These are phyloP conservation scores for Linnemannia zychae DNA, from an alignment of 192 early-diverging fungal genomes.

Conservation along the genomic window DNA sequence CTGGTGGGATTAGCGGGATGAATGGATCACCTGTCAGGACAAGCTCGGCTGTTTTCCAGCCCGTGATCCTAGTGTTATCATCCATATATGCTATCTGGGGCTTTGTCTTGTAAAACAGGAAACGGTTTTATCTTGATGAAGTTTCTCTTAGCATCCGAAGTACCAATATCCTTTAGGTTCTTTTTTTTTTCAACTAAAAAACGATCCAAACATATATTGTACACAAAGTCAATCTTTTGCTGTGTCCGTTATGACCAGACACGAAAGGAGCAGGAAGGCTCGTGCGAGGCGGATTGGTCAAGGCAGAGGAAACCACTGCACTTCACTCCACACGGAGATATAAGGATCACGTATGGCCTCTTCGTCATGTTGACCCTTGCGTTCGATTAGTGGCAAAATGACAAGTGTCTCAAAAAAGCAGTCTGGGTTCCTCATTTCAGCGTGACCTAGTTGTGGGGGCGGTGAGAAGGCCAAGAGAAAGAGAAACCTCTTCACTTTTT, in stretches of 20 bases:
- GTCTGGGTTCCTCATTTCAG: too few relatives aligned
- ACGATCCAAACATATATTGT: too few relatives aligned
- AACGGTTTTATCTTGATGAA: not conserved
- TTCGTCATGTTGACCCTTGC: not conserved
- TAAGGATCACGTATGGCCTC: not conserved
- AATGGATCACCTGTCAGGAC: not conserved
- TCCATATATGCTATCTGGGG: not conserved
- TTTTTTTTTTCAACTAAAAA: too few relatives aligned
- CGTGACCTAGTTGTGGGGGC: too few relatives aligned
- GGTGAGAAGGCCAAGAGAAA: not conserved
- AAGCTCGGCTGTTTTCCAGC: not conserved
- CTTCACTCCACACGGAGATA: not conserved
- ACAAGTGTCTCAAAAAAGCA: not conserved
- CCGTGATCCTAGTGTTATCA: not conserved
- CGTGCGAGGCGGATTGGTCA: slow-evolving; percentile 1
- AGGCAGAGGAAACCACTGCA: not conserved
- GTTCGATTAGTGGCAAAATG: not conserved
- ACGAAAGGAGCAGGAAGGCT: not conserved
- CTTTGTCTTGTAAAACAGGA: not conserved
- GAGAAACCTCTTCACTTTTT: not conserved
- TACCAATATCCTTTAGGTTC: too few relatives aligned
- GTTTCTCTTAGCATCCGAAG: too few relatives aligned
- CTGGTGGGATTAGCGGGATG: not conserved
- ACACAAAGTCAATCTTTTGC: too few relatives aligned
- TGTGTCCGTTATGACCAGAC: too few relatives aligned